Base-by-base conservation (phyloP, 768 basidiomycete genomes). In the Saitozyma podzolica region DNA sequence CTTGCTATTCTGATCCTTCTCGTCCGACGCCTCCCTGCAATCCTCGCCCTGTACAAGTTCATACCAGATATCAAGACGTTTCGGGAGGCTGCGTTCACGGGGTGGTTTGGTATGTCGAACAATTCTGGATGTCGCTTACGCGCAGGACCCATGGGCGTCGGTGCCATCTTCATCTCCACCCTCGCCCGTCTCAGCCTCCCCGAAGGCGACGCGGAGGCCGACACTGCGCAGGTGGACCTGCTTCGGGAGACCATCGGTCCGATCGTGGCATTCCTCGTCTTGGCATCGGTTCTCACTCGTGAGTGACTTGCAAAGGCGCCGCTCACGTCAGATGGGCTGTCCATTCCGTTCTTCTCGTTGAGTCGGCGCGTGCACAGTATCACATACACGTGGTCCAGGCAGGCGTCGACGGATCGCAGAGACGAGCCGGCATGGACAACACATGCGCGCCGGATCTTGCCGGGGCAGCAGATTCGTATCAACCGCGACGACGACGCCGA, bases 11-110 rank as follows among this genome's bases (percentile, higher is more conserved):
- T 89, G 56, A 84, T 97, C n/a, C 82, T 99, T 55, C 68, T 92
- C 2, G 81, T 98, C 16, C 85, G 92, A 40, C 84, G 96, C 14
- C 82, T 98, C 14, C 96, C 96, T 0, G 76, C 88, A 64, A 89
- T 98, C 78, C 82, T 96, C 29, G 86, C 85, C 0, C 77, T 94
- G 47, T 96, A 95, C 81, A 87, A 82, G 73, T 97, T 89, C 85
- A 95, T 98, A 62, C 96, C 96, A 0, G 95, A 99, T 74, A 85
- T 98, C 69, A 96, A 95, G 82, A 97, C 89, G 0, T 85, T 93
- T 64, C 84, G 91, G 50, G 96, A 99, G 80, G 95, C 96, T 0
- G 67, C 94, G 4, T 99, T 99, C 80, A 89, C 86, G 47, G 96
- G 96, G 0, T 94, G 97, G 81, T 99, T 97, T 77, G 95, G 92